Evolutionary conservation across 2,329 filamentous ascomycete genomes (phyloP), one percentile per base, ranked within the genome.

Genomic region (Clonostachys chloroleuca): DNA sequence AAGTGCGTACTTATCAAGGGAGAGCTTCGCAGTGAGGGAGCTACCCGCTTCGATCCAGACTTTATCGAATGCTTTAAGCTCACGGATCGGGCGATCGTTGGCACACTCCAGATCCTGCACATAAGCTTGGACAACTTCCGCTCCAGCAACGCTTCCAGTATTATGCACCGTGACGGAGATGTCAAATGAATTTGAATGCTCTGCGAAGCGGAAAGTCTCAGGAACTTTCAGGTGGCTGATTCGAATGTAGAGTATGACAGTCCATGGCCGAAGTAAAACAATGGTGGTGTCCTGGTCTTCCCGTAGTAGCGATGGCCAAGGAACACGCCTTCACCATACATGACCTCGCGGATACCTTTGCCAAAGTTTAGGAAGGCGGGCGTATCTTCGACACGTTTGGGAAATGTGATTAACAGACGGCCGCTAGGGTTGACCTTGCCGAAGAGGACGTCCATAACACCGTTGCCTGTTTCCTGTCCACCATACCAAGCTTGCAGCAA

Each of bases 281-380:
- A 75, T 0, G 84, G 79, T 1, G 75, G 71, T 5, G 81, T 74
- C 35, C 83, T 73, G n/a, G 78, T 74, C 56, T 79, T 84, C 59
- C 94, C 88, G 62, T 89, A 94, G 70, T 83, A 90, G 20, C 87
- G 77, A 67, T 94, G 94, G 5, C 89, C 89, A 36, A 92, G 74
- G 62, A 89, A 92, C 42, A 94, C 73, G 51, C 89, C 88, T 63
- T 94, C 89, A 43, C 86, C 86, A 59, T 92, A 94, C 2, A 90
- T 69, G 0, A 85, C 83, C 49, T 86, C 78, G 41, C 86, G 80
- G 35, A 83, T 81, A 62, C 92, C 87, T 12, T 78, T 78, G 36
- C 76, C 70, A 63, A 84, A 92, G 70, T 90, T 92, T 56, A 90
- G 73, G 66, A 84, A 91, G 0, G 86, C 80, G 2, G 89, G 88